phyloP scores from a whole-genome alignment of 1,284 basidiomycete genomes.

The Trametes polyzona region DNA sequence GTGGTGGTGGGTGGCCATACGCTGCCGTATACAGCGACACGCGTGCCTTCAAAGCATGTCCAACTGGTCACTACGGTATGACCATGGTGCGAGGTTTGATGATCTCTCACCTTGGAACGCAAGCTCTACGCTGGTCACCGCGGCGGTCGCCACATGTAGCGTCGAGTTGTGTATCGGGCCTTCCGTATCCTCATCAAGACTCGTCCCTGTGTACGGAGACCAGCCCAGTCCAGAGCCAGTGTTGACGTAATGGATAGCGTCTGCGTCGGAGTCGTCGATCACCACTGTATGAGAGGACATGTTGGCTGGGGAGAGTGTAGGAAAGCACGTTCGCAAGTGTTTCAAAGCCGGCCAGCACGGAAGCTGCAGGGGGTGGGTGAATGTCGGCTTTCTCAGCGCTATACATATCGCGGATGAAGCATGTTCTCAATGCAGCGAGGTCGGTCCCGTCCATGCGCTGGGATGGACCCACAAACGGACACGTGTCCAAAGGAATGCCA shows the following conservation, averaged over 20 bases:
- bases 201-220: not conserved
- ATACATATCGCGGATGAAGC: not conserved
- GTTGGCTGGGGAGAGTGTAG: not conserved
- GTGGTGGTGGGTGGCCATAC: not conserved
- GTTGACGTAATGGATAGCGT: not conserved
- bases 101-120: conserved; percentile 1
- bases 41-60: not conserved
- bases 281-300: conserved; percentile 7
- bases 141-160: not conserved
- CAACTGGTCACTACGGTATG: not conserved
- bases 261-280: not conserved
- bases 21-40: conserved; percentile 1
- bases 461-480: conserved; percentile 4
- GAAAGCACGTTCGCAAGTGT: not conserved
- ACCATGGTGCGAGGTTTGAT: too few species aligned
- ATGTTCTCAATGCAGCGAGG: too few species aligned
- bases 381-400: not conserved
- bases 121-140: not conserved
- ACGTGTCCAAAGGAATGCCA: too few species aligned
- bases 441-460: too few species aligned
- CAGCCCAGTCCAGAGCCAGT: not conserved
- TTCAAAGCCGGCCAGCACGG: not conserved
- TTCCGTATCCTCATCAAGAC: not conserved
- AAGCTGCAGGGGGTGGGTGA: not conserved
- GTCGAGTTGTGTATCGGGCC: conserved; percentile 2